A percentile compares a stretch with the other conserved stretches of the same genome.
Evolutionary conservation across 2,329 filamentous ascomycete genomes (phyloP).

Genomic region (Pseudopithomyces maydicus): DNA sequence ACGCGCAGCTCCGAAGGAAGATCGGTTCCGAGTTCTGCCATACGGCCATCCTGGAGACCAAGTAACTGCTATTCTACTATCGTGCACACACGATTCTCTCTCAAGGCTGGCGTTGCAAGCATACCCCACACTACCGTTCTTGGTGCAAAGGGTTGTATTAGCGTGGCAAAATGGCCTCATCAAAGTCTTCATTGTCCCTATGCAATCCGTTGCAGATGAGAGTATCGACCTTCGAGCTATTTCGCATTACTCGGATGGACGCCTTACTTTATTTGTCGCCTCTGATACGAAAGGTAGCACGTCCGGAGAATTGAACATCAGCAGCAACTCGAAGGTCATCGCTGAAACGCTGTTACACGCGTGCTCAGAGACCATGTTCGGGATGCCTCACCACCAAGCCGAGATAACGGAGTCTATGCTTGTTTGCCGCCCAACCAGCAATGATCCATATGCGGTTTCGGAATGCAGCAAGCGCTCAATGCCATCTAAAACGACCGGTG

Average conservation of each 20-base stretch:
- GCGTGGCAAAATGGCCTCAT: slow-evolving; percentile 41
- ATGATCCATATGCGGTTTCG: slow-evolving; percentile 32
- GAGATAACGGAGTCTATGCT: slow-evolving; percentile 39
- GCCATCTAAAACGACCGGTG: slow-evolving; percentile 27
- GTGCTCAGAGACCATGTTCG: slow-evolving; percentile 40
- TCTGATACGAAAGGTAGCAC: slow-evolving; percentile 33
- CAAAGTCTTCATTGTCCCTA: slow-evolving; percentile 40
- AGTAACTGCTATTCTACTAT: slow-evolving; percentile 49
- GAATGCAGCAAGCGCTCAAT: slow-evolving; percentile 41
- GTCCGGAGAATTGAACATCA: slow-evolving; percentile 34
- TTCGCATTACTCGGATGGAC: slow-evolving; percentile 35
- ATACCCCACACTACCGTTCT: slow-evolving; percentile 49
- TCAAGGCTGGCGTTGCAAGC: slow-evolving; percentile 47
- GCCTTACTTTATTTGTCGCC: slow-evolving; percentile 36
- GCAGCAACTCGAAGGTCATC: slow-evolving; percentile 39
- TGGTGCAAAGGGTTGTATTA: slow-evolving; percentile 34
- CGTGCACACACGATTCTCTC: slow-evolving; percentile 44
- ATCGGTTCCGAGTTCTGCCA: slow-evolving; percentile 50
- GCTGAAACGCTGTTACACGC: slow-evolving; percentile 44
- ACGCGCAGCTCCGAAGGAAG: slow-evolving; percentile 47
- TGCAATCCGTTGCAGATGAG: slow-evolving; percentile 33
- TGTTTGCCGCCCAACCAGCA: slow-evolving; percentile 24
- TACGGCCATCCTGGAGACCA: slow-evolving; percentile 50
- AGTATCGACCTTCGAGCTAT: slow-evolving; percentile 46
- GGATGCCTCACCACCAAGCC: slow-evolving; percentile 38